Conservation (phyloP, 75 land plant genomes). For the Pinus tabuliformis region DNA sequence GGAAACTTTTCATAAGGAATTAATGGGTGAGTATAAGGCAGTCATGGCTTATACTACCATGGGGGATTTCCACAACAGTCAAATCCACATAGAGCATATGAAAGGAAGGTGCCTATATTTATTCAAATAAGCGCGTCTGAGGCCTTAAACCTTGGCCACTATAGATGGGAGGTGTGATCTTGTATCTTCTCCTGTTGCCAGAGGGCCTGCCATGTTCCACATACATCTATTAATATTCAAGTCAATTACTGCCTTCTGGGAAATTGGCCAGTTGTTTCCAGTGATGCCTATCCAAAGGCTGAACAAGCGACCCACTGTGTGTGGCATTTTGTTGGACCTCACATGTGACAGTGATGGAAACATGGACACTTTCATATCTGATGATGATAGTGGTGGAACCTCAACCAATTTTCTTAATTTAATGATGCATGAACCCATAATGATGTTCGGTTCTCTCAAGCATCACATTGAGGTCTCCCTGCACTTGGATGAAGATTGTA, state of each 20-base stretch:
- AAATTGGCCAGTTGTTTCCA: constrained; percentile 84
- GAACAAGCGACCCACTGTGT: constrained; percentile 51
- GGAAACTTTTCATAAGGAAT: constrained; percentile 32
- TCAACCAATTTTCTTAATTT: constrained; percentile 56
- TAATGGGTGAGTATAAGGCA: constrained; percentile 18
- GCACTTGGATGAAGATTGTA: neutral
- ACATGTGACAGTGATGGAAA: constrained; percentile 98
- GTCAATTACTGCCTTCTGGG: constrained; percentile 79
- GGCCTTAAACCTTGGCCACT: constrained; percentile 57
- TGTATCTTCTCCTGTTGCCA: constrained; percentile 10
- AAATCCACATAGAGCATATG: constrained; percentile 35
- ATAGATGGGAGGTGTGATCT: constrained; percentile 51
- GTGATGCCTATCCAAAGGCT: constrained; percentile 83
- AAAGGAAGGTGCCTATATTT: constrained; percentile 45
- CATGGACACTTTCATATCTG: constrained; percentile 66
- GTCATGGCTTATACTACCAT: constrained; percentile 25
- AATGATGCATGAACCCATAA: neutral
- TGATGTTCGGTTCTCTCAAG: constrained; percentile 67
- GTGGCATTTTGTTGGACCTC: constrained; percentile 76
- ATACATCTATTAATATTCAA: constrained; percentile 85
- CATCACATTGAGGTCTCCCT: constrained; percentile 36
- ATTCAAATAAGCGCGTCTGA: constrained; percentile 61
- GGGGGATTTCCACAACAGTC: constrained; percentile 27
- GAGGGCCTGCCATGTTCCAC: constrained; percentile 22
- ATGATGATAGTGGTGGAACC: constrained; percentile 33